Conservation (phyloP, 352 stramenopile species). For the Phytophthora syringae region DNA sequence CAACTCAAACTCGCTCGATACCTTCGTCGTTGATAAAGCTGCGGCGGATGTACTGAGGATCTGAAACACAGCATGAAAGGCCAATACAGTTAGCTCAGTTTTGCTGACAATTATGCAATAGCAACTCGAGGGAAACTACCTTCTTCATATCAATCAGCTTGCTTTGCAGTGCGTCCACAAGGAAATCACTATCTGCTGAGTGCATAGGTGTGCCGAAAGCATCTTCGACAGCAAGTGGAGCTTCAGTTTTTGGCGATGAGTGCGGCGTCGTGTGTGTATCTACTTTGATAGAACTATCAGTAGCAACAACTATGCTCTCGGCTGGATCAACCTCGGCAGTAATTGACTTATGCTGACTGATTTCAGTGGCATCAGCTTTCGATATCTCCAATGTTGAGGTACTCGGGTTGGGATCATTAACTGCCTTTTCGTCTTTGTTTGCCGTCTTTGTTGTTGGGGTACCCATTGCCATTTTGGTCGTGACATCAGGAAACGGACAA, state of each 20-base stretch:
- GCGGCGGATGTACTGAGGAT: constrained; percentile 38
- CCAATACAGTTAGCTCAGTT: constrained; percentile 10
- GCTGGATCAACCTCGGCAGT: not conserved
- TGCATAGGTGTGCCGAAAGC: not conserved
- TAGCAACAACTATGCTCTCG: not conserved
- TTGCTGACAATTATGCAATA: not conserved
- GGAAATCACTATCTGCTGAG: not conserved
- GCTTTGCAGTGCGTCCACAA: constrained; percentile 13
- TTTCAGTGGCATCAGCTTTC: not conserved
- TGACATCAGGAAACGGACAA: too few species aligned
- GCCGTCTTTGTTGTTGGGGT: too few species aligned
- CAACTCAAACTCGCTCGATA: constrained; percentile 38
- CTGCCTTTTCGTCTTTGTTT: too few species aligned
- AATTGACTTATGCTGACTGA: not conserved
- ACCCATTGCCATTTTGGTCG: not conserved
- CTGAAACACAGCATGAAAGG: constrained; percentile 17
- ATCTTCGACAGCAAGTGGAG: not conserved
- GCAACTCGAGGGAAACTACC: constrained; percentile 14
- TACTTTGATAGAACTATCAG: not conserved
- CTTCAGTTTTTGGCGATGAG: too few species aligned
- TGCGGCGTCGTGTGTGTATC: not conserved
- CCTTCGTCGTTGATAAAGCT: constrained; percentile 21
- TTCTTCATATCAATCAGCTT: constrained; percentile 41
- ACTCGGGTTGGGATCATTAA: not conserved
- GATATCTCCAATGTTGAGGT: not conserved